Percentiles rank a stretch among this genome's conserved stretches.
These are phyloP conservation scores for Colletotrichum liaoningense DNA, from an alignment of 2,329 filamentous ascomycete species.

Conservation along the genomic window DNA sequence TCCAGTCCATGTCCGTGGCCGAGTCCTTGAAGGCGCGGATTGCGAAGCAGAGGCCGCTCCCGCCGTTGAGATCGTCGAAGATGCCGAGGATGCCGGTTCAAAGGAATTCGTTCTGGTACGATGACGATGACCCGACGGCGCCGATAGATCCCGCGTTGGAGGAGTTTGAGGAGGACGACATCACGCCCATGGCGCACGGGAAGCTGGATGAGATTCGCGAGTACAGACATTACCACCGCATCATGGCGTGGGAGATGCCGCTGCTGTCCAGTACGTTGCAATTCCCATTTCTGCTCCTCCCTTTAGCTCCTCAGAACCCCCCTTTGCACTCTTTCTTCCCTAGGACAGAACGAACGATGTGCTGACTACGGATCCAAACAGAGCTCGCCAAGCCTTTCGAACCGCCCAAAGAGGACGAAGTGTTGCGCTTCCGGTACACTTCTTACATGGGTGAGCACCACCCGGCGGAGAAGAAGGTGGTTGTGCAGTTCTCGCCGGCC, in stretches of 20 bases:
- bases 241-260: constrained; percentile 96
- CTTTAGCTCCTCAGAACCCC: too few species aligned
- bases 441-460: constrained; percentile 95
- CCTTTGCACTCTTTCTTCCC: neutral
- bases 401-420: constrained; percentile 73
- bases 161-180: constrained; percentile 83
- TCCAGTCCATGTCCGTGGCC: constrained; percentile 28
- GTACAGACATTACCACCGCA: constrained; percentile 85
- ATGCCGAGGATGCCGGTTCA: too few species aligned
- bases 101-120: constrained; percentile 57
- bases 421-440: constrained; percentile 95
- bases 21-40: constrained; percentile 24
- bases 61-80: too few species aligned
- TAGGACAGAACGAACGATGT: neutral
- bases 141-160: constrained; percentile 64
- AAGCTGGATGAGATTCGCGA: constrained; percentile 92
- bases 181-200: constrained; percentile 83
- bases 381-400: constrained; percentile 86
- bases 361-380: constrained; percentile 51
- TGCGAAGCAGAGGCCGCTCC: constrained; percentile 2
- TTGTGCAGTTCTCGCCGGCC: constrained; percentile 84
- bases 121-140: constrained; percentile 60
- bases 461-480: constrained; percentile 92
- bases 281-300: neutral
- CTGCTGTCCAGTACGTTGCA: constrained; percentile 80